Conservation (phyloP, 306 rosid genomes). For the Urtica urens region DNA sequence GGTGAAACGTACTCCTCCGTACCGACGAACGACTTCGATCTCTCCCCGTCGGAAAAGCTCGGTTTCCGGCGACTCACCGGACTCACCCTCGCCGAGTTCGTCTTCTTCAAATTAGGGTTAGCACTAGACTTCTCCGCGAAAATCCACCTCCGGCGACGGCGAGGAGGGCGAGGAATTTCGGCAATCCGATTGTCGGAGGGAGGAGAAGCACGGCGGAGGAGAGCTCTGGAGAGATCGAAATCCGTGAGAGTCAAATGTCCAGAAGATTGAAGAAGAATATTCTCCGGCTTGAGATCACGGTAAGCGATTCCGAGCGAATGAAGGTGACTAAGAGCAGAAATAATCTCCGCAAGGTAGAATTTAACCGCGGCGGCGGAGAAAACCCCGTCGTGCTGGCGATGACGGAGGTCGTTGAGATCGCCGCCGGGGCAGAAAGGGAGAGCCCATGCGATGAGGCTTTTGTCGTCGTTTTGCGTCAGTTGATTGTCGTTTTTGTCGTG, state of each 20-base stretch:
- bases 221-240: slow-evolving; percentile 72
- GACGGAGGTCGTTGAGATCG: slow-evolving; percentile 77
- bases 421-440: slow-evolving; percentile 89
- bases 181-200: not conserved
- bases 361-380: slow-evolving; percentile 69
- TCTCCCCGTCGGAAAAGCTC: slow-evolving; percentile 56
- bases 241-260: slow-evolving; percentile 96
- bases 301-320: slow-evolving; percentile 68
- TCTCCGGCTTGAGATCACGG: slow-evolving; percentile 92
- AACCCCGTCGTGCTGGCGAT: slow-evolving; percentile 62
- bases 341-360: slow-evolving; percentile 69
- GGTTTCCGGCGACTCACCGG: slow-evolving; percentile 58
- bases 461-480: too few species aligned
- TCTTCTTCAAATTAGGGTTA: slow-evolving; percentile 26
- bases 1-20: slow-evolving; percentile 94
- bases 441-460: slow-evolving; percentile 65
- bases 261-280: slow-evolving; percentile 67
- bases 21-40: slow-evolving; percentile 86
- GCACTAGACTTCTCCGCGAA: not conserved
- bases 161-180: not conserved
- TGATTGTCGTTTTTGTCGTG: too few species aligned
- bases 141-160: not conserved
- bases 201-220: slow-evolving; percentile 25
- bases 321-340: slow-evolving; percentile 75
- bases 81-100: slow-evolving; percentile 65